Conservation (phyloP, 176 grass and related monocot genomes). For the Oryza longistaminata region DNA sequence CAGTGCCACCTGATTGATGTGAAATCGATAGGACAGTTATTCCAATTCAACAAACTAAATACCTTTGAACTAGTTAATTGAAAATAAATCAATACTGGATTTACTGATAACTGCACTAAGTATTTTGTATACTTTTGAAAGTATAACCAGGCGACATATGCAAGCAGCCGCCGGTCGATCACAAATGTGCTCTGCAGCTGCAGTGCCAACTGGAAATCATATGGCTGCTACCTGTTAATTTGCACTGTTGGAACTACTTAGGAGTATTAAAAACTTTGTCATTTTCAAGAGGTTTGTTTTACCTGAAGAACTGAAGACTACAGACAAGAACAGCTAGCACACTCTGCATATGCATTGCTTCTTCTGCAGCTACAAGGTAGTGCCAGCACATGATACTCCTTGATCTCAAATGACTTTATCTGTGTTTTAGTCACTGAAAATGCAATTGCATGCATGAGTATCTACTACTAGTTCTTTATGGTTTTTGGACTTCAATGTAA, state of each 20-base stretch:
- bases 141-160: background rate
- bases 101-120: too few relatives aligned
- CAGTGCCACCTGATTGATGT: background rate
- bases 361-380: background rate
- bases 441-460: background rate
- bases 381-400: background rate
- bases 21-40: background rate
- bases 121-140: too few relatives aligned
- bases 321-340: background rate
- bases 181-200: background rate
- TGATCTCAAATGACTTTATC: background rate
- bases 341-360: background rate
- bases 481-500: background rate
- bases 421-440: background rate
- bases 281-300: background rate
- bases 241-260: background rate
- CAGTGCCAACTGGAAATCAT: background rate
- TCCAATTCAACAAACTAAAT: background rate
- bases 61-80: background rate
- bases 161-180: background rate
- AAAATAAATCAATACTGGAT: background rate
- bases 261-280: background rate
- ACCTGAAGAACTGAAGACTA: background rate
- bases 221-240: background rate
- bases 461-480: background rate